A percentile compares a stretch with the other conserved stretches of the same genome.
phyloP scores from a whole-genome alignment of 176 grass and related monocot genomes.

The Zoysia pacifica region DNA sequence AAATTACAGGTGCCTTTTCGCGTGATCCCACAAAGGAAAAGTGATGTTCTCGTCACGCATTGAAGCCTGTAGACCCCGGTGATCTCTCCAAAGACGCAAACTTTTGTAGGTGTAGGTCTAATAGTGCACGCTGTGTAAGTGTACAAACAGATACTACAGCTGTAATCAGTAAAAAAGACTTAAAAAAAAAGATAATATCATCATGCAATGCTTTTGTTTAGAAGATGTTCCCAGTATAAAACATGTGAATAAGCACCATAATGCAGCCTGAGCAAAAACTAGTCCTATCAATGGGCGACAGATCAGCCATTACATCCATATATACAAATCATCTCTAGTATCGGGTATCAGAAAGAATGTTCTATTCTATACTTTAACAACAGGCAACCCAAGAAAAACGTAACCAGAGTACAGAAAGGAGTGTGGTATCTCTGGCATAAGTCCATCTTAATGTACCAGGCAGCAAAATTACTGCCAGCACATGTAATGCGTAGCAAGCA shows the following conservation, averaged over 20 bases:
- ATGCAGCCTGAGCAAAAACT: background rate
- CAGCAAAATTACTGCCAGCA: background rate
- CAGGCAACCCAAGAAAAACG: constrained; percentile 3
- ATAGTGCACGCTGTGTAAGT: too few relatives aligned
- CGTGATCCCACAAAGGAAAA: too few relatives aligned
- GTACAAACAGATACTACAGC: too few relatives aligned
- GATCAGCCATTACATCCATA: background rate
- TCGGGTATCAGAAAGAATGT: background rate
- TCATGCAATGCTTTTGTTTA: too few relatives aligned
- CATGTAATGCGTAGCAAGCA: background rate
- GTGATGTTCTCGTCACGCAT: too few relatives aligned
- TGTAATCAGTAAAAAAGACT: too few relatives aligned
- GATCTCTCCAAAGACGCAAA: too few relatives aligned
- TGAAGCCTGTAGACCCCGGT: too few relatives aligned
- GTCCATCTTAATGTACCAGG: background rate
- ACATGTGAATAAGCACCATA: background rate
- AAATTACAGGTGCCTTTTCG: too few relatives aligned
- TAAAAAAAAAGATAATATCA: too few relatives aligned
- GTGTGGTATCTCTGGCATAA: background rate
- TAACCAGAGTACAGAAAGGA: background rate
- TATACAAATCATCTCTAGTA: background rate
- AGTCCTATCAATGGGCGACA: background rate
- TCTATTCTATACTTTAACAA: background rate
- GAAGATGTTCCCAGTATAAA: background rate
- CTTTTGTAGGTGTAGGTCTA: too few relatives aligned